These are phyloP conservation scores for Serendipita vermifera DNA, from an alignment of 768 basidiomycete species.

Conservation along the genomic window DNA sequence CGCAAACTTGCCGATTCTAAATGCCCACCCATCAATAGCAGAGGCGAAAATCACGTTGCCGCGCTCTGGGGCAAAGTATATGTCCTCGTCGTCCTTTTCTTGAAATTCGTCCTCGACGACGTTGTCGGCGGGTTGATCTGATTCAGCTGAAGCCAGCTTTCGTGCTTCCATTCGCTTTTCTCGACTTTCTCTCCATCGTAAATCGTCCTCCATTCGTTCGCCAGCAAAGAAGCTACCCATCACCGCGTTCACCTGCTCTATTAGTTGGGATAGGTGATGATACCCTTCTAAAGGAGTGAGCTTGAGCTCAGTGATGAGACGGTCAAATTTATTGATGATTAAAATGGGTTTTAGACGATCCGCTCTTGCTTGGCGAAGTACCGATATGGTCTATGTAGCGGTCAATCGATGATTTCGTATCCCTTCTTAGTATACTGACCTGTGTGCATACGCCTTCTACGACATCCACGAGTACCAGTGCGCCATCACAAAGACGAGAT, in stretches of 20 bases:
- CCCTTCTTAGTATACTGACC: slow-evolving; percentile 33
- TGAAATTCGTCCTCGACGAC: slow-evolving; percentile 48
- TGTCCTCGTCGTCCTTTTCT: slow-evolving; percentile 94
- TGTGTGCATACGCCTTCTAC: slow-evolving; percentile 98
- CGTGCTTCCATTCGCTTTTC: slow-evolving; percentile 68
- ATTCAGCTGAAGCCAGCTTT: slow-evolving; percentile 52
- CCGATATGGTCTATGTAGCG: slow-evolving; percentile 68
- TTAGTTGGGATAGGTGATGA: slow-evolving; percentile 81
- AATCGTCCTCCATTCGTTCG: slow-evolving; percentile 93
- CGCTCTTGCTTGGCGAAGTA: slow-evolving; percentile 87
- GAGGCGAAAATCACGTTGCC: slow-evolving; percentile 96
- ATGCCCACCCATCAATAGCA: slow-evolving; percentile 96
- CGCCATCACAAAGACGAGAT: slow-evolving; percentile 86
- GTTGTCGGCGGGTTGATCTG: slow-evolving; percentile 33
- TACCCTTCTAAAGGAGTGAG: slow-evolving; percentile 85
- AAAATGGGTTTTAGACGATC: slow-evolving; percentile 82
- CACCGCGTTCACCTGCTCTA: slow-evolving; percentile 96
- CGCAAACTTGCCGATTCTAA: slow-evolving; percentile 86
- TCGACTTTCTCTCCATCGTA: slow-evolving; percentile 85
- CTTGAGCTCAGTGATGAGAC: slow-evolving; percentile 85
- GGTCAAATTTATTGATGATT: slow-evolving; percentile 94
- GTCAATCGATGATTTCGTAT: background rate
- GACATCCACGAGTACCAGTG: slow-evolving; percentile 87
- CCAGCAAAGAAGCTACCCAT: slow-evolving; percentile 95
- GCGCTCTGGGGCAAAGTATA: slow-evolving; percentile 90